Base-by-base conservation (phyloP, 352 stramenopile species). In the Chrysophaeum taylorii region DNA sequence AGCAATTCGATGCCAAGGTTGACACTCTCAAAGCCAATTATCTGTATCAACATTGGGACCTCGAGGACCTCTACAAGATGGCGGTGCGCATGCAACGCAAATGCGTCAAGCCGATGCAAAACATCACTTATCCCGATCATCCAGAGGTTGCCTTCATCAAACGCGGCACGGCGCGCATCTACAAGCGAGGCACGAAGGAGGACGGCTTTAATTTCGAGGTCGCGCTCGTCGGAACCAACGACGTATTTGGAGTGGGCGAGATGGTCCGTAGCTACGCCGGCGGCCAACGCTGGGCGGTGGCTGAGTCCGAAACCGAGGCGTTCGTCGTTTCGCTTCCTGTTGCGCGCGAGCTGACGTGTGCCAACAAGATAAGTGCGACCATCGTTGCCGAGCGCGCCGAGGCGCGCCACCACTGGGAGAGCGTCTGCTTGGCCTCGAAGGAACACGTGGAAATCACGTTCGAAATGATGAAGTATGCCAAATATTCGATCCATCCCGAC, bases 31-130 rank as follows among this genome's bases (percentile, higher is more conserved):
- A 31, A 21, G 7, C 18, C 18, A 33, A n/a, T 7, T 25, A 15
- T 5, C 25, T 60, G 5, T 60, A 60, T 25, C 48, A 25, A 18
- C 48, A 60, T 25, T 60, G 48, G 48, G 18, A 5, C 48, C 7
- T 60, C 48, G 48, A 60, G 25, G 48, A 60, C 5, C 48, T 60
- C 18, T 60, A 60, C 48, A 60, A 60, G 25, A 33, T 60, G 25
- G 48, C 48, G 18, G 15, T 4, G 5, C 18, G 18, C 48, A 60
- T 60, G 48, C 25, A 21, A 5, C 48, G 48, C 18, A 18, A 25
- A 18, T 9, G n/a, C 48, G 48, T 60, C 18, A n/a, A 60, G 48
- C 48, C 18, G 18, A 31, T 15, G 18, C 18, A 60, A 9, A 5
- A 33, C 5, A 25, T 31, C 18, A 23, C 18, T 18, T 25, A 25